Base-by-base conservation (phyloP, 2,329 filamentous ascomycete genomes). In the Cucurbitaria berberidis region DNA sequence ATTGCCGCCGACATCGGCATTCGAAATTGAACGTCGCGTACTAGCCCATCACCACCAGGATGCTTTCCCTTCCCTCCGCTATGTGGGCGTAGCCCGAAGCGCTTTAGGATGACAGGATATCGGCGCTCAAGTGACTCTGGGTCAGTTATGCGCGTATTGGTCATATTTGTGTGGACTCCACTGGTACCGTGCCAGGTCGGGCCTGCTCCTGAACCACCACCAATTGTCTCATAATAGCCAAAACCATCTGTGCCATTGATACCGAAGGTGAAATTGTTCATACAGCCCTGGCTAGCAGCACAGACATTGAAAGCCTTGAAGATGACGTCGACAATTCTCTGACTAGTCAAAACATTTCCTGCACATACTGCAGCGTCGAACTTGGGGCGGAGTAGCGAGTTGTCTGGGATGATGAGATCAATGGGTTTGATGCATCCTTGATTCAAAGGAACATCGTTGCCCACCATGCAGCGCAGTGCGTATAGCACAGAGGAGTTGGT, bases 141-240 rank as follows among this genome's bases (percentile, higher is more conserved):
- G 67, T 91, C 89, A 0, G 89, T 90, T 67, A 91, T 91, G 18
- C 88, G 81, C 5, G 88, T 91, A 73, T 91, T 92, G 5, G 89
- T 91, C 86, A 90, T 90, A 74, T 91, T 87, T 2, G 83, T 86
- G 68, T 91, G 87, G 5, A 26, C 87, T 10, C 86, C 88, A 51
- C 80, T 84, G 24, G 86, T 85, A 32, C 88, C 88, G 51, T 85
- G 78, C 87, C 88, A 90, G 27, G 77, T 77, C 0, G 84, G 81
- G 0, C 88, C 88, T 0, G 88, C 89, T 16, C 88, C 89, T 44
- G 81, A 83, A 0, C 89, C 89, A 35, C 89, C 88, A 0, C 86
- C 86, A 57, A 91, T 90, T 3, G 89, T 91, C 74, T 91, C 89
- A 13, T 26, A 26, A 9, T 26, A 26, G 24, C 89, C 89, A 67